Evolutionary conservation across 495 filamentous ascomycete genomes (phyloP).

Genomic region (Gamarada debralockiae): DNA sequence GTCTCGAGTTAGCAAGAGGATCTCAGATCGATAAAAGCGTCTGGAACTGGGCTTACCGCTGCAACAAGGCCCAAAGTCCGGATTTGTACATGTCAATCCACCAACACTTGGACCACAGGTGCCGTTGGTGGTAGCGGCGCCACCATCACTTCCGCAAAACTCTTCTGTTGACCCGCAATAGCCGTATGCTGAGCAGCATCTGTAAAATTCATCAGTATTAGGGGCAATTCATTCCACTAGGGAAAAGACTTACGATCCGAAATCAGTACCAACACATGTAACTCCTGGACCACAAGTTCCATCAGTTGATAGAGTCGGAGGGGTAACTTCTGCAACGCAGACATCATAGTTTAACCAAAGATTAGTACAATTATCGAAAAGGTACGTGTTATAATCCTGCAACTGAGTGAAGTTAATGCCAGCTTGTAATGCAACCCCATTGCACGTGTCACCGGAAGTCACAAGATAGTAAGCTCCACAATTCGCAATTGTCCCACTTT

Average conservation of each 20-base stretch:
- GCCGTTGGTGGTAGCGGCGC: conserved; percentile 5
- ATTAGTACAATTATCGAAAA: conserved; percentile 7
- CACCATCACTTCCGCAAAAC: conserved; percentile 9
- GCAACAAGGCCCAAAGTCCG: too few relatives aligned
- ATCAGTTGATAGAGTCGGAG: not conserved
- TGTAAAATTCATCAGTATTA: too few relatives aligned
- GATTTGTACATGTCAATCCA: too few relatives aligned
- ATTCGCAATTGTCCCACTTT: conserved; percentile 5
- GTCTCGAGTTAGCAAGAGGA: too few relatives aligned
- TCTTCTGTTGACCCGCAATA: conserved; percentile 7
- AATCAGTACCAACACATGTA: conserved; percentile 1
- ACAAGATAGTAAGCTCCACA: conserved; percentile 3
- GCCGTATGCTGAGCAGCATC: not conserved
- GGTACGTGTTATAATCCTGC: conserved; percentile 2
- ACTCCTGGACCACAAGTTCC: conserved; percentile 1
- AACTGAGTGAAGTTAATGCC: conserved; percentile 1
- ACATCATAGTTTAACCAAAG: conserved; percentile 6
- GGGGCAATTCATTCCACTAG: too few relatives aligned
- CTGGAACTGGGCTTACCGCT: too few relatives aligned
- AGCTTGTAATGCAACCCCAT: not conserved
- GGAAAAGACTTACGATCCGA: too few relatives aligned
- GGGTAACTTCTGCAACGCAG: conserved; percentile 2
- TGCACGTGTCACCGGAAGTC: conserved; percentile 2
- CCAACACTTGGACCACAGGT: conserved; percentile 3
- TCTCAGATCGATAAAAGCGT: too few relatives aligned